Percentiles rank a stretch among this genome's conserved stretches.
Evolutionary conservation across 305 asterid species (phyloP).

Genomic region (Fraxinus platypoda): DNA sequence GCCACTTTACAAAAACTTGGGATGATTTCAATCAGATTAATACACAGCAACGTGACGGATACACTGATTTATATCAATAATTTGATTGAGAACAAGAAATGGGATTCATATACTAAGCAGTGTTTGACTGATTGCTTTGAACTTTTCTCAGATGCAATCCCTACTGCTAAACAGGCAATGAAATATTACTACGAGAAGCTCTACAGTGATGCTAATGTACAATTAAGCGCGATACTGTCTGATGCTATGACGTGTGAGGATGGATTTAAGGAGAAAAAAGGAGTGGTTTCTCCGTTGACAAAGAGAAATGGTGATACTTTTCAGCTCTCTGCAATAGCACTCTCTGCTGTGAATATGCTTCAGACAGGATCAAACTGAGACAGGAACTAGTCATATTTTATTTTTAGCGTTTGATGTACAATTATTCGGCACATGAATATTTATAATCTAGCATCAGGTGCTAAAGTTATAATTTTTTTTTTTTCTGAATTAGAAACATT

Average conservation of each 20-base stretch:
- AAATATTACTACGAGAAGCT: constrained; percentile 23
- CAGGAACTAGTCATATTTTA: background rate
- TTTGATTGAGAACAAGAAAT: constrained; percentile 27
- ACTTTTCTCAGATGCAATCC: constrained; percentile 53
- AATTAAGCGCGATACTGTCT: constrained; percentile 54
- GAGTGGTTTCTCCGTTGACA: constrained; percentile 56
- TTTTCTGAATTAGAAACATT: background rate
- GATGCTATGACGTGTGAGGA: constrained; percentile 69
- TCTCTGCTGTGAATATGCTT: constrained; percentile 39
- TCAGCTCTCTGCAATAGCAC: constrained; percentile 56
- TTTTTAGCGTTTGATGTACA: background rate
- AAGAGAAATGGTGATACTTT: constrained; percentile 46
- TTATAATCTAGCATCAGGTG: background rate
- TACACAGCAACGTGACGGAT: constrained; percentile 63
- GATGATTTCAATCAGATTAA: constrained; percentile 49
- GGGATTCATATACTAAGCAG: constrained; percentile 33
- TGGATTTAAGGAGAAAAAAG: constrained; percentile 51
- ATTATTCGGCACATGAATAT: background rate
- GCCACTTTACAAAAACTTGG: constrained; percentile 54
- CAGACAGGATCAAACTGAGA: constrained; percentile 22
- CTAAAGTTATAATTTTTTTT: background rate
- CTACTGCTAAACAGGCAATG: constrained; percentile 49
- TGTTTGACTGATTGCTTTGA: constrained; percentile 59
- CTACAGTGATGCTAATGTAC: constrained; percentile 52
- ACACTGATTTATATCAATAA: constrained; percentile 54